Evolutionary conservation across 352 stramenopile genomes (phyloP).

Genomic region (Globisporangium barbulae): DNA sequence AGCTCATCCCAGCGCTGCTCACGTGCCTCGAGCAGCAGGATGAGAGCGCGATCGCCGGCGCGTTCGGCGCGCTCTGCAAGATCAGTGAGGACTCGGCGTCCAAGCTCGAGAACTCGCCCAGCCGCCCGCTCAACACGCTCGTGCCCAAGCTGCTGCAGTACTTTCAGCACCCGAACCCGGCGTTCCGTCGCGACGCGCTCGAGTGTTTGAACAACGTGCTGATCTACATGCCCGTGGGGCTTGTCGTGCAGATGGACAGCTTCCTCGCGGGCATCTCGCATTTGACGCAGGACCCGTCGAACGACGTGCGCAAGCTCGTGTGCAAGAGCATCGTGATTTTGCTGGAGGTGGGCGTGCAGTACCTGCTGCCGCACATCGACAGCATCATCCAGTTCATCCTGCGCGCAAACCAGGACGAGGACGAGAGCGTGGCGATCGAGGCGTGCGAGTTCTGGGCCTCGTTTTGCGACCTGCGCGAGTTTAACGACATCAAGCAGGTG

Average conservation of each 20-base stretch:
- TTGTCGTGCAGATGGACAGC: slow-evolving; percentile 89
- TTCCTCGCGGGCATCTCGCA: slow-evolving; percentile 88
- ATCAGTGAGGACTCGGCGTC: slow-evolving; percentile 89
- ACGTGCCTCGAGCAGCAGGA: slow-evolving; percentile 53
- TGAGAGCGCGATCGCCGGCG: slow-evolving; percentile 65
- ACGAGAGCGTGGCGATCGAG: slow-evolving; percentile 86
- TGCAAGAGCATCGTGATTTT: slow-evolving; percentile 91
- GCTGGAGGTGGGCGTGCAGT: slow-evolving; percentile 87
- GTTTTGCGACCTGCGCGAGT: slow-evolving; percentile 86
- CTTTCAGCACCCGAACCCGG: slow-evolving; percentile 76
- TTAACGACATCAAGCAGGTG: slow-evolving; percentile 91
- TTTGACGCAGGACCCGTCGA: slow-evolving; percentile 79
- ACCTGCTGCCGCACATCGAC: slow-evolving; percentile 85
- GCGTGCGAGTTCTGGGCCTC: slow-evolving; percentile 91
- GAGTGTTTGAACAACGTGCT: slow-evolving; percentile 90
- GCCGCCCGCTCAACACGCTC: slow-evolving; percentile 81
- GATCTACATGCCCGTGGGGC: slow-evolving; percentile 82
- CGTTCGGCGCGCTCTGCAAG: slow-evolving; percentile 85
- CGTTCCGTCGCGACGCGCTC: slow-evolving; percentile 82
- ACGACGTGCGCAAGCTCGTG: slow-evolving; percentile 81
- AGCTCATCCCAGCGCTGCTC: slow-evolving; percentile 79
- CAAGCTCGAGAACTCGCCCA: slow-evolving; percentile 88
- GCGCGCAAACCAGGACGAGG: slow-evolving; percentile 78
- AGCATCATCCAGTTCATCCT: slow-evolving; percentile 93
- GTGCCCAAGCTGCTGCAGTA: slow-evolving; percentile 89